Conservation (phyloP, 1,284 basidiomycete species). For the Meripilus lineatus region DNA sequence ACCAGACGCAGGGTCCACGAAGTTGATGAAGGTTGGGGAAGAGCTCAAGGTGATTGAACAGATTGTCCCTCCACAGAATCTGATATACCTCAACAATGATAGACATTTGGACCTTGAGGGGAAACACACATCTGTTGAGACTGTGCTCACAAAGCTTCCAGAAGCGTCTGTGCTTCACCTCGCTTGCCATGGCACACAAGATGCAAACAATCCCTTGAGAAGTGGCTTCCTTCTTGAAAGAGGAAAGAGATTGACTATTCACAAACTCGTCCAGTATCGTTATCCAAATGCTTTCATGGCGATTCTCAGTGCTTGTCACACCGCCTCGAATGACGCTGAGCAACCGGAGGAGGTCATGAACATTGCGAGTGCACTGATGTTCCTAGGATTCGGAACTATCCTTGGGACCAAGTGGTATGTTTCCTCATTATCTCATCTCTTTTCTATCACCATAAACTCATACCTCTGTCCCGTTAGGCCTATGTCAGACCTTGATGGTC, state of each 20-base stretch:
- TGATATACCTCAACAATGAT: background rate
- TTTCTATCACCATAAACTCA: too few species aligned
- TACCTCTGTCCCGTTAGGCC: background rate
- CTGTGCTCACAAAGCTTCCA: slow-evolving; percentile 10
- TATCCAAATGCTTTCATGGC: slow-evolving; percentile 14
- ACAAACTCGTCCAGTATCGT: background rate
- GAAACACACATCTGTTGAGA: slow-evolving; percentile 11
- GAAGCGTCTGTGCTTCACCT: slow-evolving; percentile 21
- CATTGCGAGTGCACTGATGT: slow-evolving; percentile 28
- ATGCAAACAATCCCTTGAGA: slow-evolving; percentile 6
- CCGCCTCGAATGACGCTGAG: slow-evolving; percentile 23
- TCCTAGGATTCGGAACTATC: slow-evolving; percentile 29
- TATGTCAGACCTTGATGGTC: slow-evolving; percentile 4
- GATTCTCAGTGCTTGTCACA: too few species aligned
- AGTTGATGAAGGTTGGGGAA: background rate
- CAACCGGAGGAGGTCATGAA: slow-evolving; percentile 27
- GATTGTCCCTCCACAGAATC: background rate
- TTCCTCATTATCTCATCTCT: too few species aligned
- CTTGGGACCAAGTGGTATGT: slow-evolving; percentile 31
- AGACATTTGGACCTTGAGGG: slow-evolving; percentile 13
- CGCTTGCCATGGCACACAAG: slow-evolving; percentile 26
- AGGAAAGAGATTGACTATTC: background rate
- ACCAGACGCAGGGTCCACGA: slow-evolving; percentile 2
- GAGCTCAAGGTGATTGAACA: background rate
- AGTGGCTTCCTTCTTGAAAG: slow-evolving; percentile 1